Percentiles rank a stretch among this genome's conserved stretches.
These are phyloP conservation scores for Botrytis paeoniae DNA, from an alignment of 2,329 filamentous ascomycete genomes.

Conservation along the genomic window DNA sequence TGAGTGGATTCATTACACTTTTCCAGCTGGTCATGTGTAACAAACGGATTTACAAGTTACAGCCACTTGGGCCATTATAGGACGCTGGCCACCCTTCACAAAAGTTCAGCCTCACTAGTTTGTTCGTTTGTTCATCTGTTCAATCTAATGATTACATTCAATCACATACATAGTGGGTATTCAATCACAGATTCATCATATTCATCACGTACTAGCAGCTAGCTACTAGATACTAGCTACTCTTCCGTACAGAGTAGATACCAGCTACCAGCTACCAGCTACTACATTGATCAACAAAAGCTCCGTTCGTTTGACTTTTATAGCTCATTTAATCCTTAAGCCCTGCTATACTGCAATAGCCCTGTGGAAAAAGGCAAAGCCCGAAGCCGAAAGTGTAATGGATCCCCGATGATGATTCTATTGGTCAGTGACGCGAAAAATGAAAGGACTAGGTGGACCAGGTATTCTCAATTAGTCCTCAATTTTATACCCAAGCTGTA, in stretches of 20 bases:
- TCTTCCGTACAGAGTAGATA: no score
- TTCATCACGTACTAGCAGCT: neutral
- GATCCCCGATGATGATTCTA: neutral
- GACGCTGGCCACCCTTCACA: neutral
- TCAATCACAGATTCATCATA: neutral
- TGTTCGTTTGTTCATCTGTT: neutral
- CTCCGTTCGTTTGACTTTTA: neutral
- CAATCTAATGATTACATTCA: neutral
- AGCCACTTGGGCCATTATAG: neutral
- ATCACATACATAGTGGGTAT: neutral
- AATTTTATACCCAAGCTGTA: no score
- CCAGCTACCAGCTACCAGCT: no score
- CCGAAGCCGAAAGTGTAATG: constrained; percentile 9
- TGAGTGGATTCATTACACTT: neutral
- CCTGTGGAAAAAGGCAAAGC: neutral
- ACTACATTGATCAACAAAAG: neutral
- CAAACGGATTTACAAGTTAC: neutral
- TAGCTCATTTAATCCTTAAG: neutral
- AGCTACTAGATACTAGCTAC: no score
- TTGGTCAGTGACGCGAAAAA: neutral
- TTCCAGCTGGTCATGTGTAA: constrained; percentile 2
- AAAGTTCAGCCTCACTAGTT: neutral
- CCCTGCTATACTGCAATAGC: neutral
- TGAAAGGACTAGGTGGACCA: no score
- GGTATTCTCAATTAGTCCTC: no score